A percentile compares a stretch with the other conserved stretches of the same genome.
Evolutionary conservation across 176 grass and related monocot species (phyloP).

Genomic region (Alopecurus myosuroides): DNA sequence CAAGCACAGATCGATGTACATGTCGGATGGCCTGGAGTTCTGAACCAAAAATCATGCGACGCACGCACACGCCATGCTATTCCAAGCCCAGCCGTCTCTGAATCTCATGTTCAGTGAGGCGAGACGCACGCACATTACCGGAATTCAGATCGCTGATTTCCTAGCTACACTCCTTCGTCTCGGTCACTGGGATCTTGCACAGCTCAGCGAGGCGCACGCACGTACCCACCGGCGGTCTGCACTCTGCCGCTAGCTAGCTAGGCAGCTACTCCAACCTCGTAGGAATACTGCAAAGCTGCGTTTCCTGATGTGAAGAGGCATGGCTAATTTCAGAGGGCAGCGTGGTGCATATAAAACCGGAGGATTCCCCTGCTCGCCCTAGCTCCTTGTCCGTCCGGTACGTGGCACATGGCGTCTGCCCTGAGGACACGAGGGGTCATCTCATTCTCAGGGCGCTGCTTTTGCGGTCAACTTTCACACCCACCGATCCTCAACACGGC

Average conservation of each 20-base stretch:
- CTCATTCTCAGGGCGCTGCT: conserved; percentile 26
- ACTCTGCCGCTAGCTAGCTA: too few species aligned
- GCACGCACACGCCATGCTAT: neutral
- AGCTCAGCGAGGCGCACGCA: too few species aligned
- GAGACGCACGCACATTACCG: neutral
- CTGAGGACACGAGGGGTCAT: neutral
- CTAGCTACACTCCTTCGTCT: too few species aligned
- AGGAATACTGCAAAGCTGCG: too few species aligned
- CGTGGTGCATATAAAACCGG: too few species aligned
- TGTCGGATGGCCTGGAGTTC: neutral
- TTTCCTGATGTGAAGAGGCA: too few species aligned
- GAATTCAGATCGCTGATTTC: too few species aligned
- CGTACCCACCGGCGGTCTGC: too few species aligned
- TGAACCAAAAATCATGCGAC: neutral
- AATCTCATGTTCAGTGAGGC: neutral
- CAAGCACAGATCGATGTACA: neutral
- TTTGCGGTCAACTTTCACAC: conserved; percentile 45
- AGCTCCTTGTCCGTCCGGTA: neutral
- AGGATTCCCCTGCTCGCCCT: too few species aligned
- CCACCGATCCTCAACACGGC: neutral
- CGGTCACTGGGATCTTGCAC: too few species aligned
- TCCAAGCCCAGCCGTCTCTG: neutral
- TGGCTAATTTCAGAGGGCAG: too few species aligned
- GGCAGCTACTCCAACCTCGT: too few species aligned
- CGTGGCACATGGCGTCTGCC: conserved; percentile 20